Evolutionary conservation across 257 asterid genomes (phyloP), one percentile per base, ranked within the genome.

Genomic region (Lycium barbarum): DNA sequence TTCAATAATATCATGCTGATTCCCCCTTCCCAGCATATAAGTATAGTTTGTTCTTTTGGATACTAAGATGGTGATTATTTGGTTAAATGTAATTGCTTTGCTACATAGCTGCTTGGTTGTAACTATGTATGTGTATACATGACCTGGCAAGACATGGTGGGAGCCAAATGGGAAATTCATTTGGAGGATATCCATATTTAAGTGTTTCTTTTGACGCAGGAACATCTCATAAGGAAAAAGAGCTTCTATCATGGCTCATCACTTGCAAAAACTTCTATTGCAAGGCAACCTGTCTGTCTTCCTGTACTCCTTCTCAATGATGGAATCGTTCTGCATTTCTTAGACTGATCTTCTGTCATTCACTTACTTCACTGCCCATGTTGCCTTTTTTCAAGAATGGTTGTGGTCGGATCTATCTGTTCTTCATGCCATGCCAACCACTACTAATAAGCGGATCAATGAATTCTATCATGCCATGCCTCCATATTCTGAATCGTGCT

Each of bases 171-270:
- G 82, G 66, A 86, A 84, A 88, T 70, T 73, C 88, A 79, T 33
- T 82, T 12, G 49, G 86, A 83, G 85, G 92, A 85, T 81, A 87
- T 89, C 87, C 86, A 70, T 88, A 78, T 90, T 92, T 90, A 93
- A 93, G 93, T 84, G 88, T 93, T 93, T 95, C 90, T 91, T 94
- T 95, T 94, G 93, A 90, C 93, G 96, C 97, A 94, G 98, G 98
- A 89, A 89, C 93, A 82, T 90, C 89, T 90, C 70, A 91, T 84
- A 90, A 88, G 87, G 95, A 88, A 86, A 85, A 88, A 89, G 95
- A 90, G 93, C 93, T 89, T 88, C 92, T 92, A 88, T 88, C 86
- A 90, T 91, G 94, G 94, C 91, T 88, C 82, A 91, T 89, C 90
- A 91, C 92, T 92, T 86, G 90, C 96, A 88, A 87, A 86, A 88